These are phyloP conservation scores for Silybum marianum DNA, from an alignment of 129 eudicot genomes.

Conservation along the genomic window DNA sequence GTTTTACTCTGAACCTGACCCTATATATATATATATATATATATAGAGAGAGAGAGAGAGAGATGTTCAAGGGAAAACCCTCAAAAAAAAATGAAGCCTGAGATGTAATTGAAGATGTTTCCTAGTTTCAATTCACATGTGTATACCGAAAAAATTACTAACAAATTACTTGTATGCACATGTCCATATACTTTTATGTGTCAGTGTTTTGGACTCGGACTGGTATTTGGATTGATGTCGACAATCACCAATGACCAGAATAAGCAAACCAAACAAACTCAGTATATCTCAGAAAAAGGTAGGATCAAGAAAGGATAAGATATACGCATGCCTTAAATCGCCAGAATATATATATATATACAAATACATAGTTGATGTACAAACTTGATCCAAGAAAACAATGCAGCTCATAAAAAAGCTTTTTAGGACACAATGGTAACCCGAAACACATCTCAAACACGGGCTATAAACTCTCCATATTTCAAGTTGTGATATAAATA, in stretches of 20 bases:
- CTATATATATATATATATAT: too few species aligned
- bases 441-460: conserved; percentile 27
- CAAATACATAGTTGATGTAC: conserved; percentile 8
- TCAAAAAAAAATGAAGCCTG: too few species aligned
- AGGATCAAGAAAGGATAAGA: not conserved
- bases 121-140: too few species aligned
- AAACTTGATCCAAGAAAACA: conserved; percentile 23
- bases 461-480: conserved; percentile 16
- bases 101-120: too few species aligned
- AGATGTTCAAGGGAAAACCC: too few species aligned
- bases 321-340: not conserved
- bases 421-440: conserved; percentile 27
- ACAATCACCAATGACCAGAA: not conserved
- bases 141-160: not conserved
- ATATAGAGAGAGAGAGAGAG: too few species aligned
- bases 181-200: not conserved
- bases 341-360: conserved; percentile 10
- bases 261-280: not conserved
- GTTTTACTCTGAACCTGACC: too few species aligned
- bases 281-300: too few species aligned
- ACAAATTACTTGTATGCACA: not conserved
- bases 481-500: conserved; percentile 18
- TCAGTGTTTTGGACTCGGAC: not conserved
- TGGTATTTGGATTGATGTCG: not conserved
- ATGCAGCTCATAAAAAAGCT: conserved; percentile 20